Conservation (phyloP, 2,329 filamentous ascomycete species). For the Penicillium sp. region DNA sequence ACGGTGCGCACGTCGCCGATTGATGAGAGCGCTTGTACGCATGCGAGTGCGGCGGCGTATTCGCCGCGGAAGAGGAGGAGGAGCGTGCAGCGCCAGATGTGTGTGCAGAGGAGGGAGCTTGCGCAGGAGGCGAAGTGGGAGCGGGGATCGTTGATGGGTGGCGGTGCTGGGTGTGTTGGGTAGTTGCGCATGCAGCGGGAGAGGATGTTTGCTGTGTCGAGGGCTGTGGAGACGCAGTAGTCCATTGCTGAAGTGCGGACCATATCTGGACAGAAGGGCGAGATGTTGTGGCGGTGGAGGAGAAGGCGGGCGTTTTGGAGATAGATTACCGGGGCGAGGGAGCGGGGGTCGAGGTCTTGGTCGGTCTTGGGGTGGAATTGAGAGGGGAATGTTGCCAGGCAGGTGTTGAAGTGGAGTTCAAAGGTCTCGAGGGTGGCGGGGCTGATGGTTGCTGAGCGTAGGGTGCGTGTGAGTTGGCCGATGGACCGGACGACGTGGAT, state of each 20-base stretch:
- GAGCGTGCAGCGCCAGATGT: slow-evolving; percentile 83
- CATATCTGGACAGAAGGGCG: slow-evolving; percentile 63
- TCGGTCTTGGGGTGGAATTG: slow-evolving; percentile 67
- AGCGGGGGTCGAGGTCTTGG: slow-evolving; percentile 67
- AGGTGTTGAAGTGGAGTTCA: slow-evolving; percentile 75
- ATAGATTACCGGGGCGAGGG: slow-evolving; percentile 71
- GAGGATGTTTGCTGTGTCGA: slow-evolving; percentile 76
- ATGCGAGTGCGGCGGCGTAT: slow-evolving; percentile 68
- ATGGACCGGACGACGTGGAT: slow-evolving; percentile 80
- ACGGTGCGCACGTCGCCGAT: slow-evolving; percentile 70
- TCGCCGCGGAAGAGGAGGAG: slow-evolving; percentile 74
- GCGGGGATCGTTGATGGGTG: slow-evolving; percentile 46
- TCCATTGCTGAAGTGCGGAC: slow-evolving; percentile 71
- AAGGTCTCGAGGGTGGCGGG: slow-evolving; percentile 69
- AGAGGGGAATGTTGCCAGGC: slow-evolving; percentile 71
- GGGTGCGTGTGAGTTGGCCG: slow-evolving; percentile 66
- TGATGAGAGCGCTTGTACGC: slow-evolving; percentile 67
- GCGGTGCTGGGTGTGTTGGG: slow-evolving; percentile 6
- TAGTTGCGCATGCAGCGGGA: slow-evolving; percentile 57
- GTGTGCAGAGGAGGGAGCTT: slow-evolving; percentile 72
- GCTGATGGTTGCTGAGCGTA: slow-evolving; percentile 66
- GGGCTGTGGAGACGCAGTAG: slow-evolving; percentile 68
- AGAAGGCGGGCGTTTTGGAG: slow-evolving; percentile 81
- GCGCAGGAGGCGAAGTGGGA: slow-evolving; percentile 63
- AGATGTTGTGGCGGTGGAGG: slow-evolving; percentile 84